These are phyloP conservation scores for Athelia sp. DNA, from an alignment of 1,284 basidiomycete genomes.

Conservation along the genomic window DNA sequence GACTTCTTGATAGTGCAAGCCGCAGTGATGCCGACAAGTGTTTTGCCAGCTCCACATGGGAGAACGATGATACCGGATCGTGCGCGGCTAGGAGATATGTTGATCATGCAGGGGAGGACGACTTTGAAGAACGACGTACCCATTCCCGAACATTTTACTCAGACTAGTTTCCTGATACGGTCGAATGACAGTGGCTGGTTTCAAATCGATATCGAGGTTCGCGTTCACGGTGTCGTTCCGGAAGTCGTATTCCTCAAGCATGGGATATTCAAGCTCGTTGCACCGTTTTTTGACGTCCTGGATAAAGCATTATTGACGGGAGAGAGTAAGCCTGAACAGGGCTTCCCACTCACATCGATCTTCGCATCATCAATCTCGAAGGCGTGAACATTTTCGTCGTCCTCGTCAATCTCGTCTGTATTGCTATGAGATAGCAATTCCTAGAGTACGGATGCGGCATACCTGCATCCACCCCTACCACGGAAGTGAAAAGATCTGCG, in stretches of 20 bases:
- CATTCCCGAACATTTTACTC: slow-evolving; percentile 99
- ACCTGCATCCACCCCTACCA: slow-evolving; percentile 90
- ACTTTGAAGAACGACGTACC: slow-evolving; percentile 40
- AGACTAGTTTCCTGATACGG: slow-evolving; percentile 97
- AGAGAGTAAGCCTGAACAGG: slow-evolving; percentile 4
- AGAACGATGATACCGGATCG: slow-evolving; percentile 98
- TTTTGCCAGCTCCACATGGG: slow-evolving; percentile 98
- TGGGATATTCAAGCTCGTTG: slow-evolving; percentile 92
- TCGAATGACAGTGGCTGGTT: slow-evolving; percentile 92
- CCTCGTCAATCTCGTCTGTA: slow-evolving; percentile 91
- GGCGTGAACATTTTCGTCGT: slow-evolving; percentile 92
- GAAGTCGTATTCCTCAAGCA: slow-evolving; percentile 98
- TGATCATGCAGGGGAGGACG: neutral
- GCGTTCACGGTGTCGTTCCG: slow-evolving; percentile 92
- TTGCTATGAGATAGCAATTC: slow-evolving; percentile 2
- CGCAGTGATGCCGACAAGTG: slow-evolving; percentile 97
- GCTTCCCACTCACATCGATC: slow-evolving; percentile 65
- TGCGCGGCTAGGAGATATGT: slow-evolving; percentile 61
- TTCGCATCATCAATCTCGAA: slow-evolving; percentile 91
- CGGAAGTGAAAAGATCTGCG: slow-evolving; percentile 80
- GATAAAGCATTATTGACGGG: slow-evolving; percentile 5
- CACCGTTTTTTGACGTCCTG: slow-evolving; percentile 91
- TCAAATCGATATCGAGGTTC: slow-evolving; percentile 94
- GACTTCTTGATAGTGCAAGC: slow-evolving; percentile 99
- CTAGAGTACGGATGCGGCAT: slow-evolving; percentile 18